Conservation (phyloP, 2,329 filamentous ascomycete genomes). For the Pseudogymnoascus sp. region DNA sequence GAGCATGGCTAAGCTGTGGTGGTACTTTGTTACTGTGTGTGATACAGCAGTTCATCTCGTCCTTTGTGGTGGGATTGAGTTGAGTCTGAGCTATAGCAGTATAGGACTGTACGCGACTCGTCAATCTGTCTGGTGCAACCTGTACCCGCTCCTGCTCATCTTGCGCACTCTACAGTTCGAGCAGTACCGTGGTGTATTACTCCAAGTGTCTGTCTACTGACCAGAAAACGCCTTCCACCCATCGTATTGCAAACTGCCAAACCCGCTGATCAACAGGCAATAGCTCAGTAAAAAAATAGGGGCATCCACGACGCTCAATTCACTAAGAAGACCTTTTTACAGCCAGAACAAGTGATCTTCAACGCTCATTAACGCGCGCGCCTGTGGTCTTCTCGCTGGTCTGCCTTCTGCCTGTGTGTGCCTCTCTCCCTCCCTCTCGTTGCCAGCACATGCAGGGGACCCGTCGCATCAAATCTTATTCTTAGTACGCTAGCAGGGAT, state of each 20-base stretch:
- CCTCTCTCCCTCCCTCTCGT: not conserved
- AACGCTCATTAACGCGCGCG: not conserved
- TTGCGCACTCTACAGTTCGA: not conserved
- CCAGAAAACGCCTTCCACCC: not conserved
- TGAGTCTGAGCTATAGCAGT: not conserved
- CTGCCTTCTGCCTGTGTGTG: not conserved
- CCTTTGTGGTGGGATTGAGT: not conserved
- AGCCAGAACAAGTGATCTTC: not conserved
- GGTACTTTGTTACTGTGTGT: not conserved
- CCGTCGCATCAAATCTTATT: conserved; percentile 1
- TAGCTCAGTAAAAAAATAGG: not conserved
- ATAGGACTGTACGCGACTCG: not conserved
- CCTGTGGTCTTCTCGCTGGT: not conserved
- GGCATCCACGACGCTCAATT: no score
- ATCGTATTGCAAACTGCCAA: not conserved
- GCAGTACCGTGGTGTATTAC: no score
- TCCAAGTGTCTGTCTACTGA: no score
- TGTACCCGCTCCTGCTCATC: not conserved
- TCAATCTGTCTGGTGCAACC: not conserved
- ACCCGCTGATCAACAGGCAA: not conserved
- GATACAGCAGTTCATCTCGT: not conserved
- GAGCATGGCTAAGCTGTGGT: not conserved
- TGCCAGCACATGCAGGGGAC: not conserved
- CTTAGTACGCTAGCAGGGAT: not conserved
- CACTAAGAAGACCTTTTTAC: not conserved